Conservation (phyloP, 345 rosid species). For the Erysimum cheiranthoides region DNA sequence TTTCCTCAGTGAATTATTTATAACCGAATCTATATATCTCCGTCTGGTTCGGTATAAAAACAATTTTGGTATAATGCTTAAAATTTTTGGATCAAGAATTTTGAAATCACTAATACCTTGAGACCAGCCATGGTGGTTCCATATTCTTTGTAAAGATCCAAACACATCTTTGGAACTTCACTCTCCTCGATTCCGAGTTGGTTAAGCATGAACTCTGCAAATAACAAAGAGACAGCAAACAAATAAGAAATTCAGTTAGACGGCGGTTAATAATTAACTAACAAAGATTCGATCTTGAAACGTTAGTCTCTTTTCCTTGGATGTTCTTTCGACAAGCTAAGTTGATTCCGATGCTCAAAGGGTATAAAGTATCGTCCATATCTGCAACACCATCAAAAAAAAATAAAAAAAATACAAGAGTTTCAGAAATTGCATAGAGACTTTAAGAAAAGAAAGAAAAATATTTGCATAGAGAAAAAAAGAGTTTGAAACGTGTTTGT, state of each 20-base stretch:
- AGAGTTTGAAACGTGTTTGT: neutral
- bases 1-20: too few relatives aligned
- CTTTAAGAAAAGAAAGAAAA: too few relatives aligned
- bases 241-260: neutral
- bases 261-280: neutral
- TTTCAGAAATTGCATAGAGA: slow-evolving; percentile 20
- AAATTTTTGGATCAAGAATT: neutral
- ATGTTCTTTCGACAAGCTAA: slow-evolving; percentile 85
- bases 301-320: slow-evolving; percentile 55
- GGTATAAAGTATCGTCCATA: slow-evolving; percentile 89
- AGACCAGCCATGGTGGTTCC: slow-evolving; percentile 99
- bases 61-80: neutral
- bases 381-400: slow-evolving; percentile 52
- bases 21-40: too few relatives aligned
- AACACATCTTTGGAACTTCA: slow-evolving; percentile 83
- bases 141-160: slow-evolving; percentile 83
- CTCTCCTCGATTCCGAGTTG: slow-evolving; percentile 71
- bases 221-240: neutral
- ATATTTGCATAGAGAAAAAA: too few relatives aligned
- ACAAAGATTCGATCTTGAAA: slow-evolving; percentile 23
- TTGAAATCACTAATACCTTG: slow-evolving; percentile 52
- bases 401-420: neutral
- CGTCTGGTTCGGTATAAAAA: neutral
- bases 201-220: slow-evolving; percentile 78
- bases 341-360: slow-evolving; percentile 76